Evolutionary conservation across 2,329 filamentous ascomycete genomes (phyloP).

Genomic region (Calonectria montana): DNA sequence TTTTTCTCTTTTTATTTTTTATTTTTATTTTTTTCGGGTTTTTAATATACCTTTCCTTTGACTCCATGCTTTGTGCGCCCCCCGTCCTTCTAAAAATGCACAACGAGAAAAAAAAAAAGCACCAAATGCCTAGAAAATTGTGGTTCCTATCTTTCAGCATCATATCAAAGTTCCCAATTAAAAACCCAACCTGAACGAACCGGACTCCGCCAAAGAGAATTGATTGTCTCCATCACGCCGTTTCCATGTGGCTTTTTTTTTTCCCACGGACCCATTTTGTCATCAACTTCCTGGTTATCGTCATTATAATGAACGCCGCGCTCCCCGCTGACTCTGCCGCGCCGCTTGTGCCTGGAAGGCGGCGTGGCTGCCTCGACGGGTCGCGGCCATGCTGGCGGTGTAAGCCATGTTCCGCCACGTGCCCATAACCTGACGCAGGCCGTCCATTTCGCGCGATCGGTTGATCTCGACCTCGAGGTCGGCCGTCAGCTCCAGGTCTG

Average conservation of each 20-base stretch:
- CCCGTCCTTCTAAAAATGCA: background rate
- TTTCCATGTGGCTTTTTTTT: background rate
- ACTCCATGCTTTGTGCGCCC: background rate
- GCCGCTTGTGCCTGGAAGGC: background rate
- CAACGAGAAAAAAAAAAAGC: background rate
- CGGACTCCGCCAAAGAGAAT: background rate
- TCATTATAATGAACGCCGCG: background rate
- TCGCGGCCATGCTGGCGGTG: background rate
- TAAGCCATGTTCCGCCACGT: slow-evolving; percentile 2
- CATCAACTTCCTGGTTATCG: background rate
- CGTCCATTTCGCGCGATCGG: slow-evolving; percentile 4
- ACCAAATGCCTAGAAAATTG: too few relatives aligned
- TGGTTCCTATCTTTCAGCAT: background rate
- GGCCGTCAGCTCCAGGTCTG: background rate
- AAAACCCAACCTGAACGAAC: background rate
- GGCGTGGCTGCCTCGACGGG: background rate
- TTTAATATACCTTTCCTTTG: background rate
- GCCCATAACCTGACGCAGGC: background rate
- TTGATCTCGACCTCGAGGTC: background rate
- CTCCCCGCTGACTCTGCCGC: background rate
- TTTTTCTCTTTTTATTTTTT: too few relatives aligned
- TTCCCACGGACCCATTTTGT: background rate
- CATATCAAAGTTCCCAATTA: background rate
- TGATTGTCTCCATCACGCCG: background rate
- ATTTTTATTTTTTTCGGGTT: too few relatives aligned